A percentile compares a stretch with the other conserved stretches of the same genome.
phyloP scores from a whole-genome alignment of 2,329 filamentous ascomycete genomes.

The Cylindrodendrum hubeiense region DNA sequence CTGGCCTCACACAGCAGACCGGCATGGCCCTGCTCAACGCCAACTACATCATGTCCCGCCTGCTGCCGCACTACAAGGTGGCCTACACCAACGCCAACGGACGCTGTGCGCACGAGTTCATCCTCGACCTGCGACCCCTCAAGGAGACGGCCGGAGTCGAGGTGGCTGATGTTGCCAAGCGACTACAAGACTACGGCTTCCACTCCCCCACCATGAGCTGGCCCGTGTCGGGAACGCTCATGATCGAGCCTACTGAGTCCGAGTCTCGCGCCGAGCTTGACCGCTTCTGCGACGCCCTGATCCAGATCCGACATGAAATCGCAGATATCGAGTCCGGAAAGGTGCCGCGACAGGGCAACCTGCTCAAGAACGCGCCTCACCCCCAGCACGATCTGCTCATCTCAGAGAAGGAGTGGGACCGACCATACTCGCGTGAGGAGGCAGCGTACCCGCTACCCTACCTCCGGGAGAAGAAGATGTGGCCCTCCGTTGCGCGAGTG shows the following conservation, averaged over 20 bases:
- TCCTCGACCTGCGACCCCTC: slow-evolving; percentile 89
- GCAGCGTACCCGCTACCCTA: slow-evolving; percentile 89
- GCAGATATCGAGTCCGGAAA: slow-evolving; percentile 84
- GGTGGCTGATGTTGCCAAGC: slow-evolving; percentile 95
- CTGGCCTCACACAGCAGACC: slow-evolving; percentile 88
- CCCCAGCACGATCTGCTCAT: slow-evolving; percentile 83
- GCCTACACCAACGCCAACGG: slow-evolving; percentile 92
- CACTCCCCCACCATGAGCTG: slow-evolving; percentile 98
- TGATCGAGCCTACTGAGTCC: slow-evolving; percentile 97
- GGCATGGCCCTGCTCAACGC: slow-evolving; percentile 93
- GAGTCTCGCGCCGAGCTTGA: slow-evolving; percentile 94
- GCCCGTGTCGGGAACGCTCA: slow-evolving; percentile 93
- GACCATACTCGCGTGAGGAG: slow-evolving; percentile 83
- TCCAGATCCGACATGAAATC: slow-evolving; percentile 89
- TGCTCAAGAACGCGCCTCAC: slow-evolving; percentile 92
- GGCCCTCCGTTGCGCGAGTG: slow-evolving; percentile 87
- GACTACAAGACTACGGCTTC: slow-evolving; percentile 96
- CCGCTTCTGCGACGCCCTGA: slow-evolving; percentile 90
- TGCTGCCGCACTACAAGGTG: slow-evolving; percentile 87
- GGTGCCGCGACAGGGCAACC: slow-evolving; percentile 80
- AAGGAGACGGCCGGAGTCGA: slow-evolving; percentile 86
- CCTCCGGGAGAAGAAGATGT: slow-evolving; percentile 96
- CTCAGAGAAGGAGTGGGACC: slow-evolving; percentile 74
- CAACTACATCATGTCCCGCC: slow-evolving; percentile 93
- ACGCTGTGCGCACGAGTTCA: slow-evolving; percentile 98